Conservation (phyloP, 352 stramenopile species). For the Peronospora tabacina region DNA sequence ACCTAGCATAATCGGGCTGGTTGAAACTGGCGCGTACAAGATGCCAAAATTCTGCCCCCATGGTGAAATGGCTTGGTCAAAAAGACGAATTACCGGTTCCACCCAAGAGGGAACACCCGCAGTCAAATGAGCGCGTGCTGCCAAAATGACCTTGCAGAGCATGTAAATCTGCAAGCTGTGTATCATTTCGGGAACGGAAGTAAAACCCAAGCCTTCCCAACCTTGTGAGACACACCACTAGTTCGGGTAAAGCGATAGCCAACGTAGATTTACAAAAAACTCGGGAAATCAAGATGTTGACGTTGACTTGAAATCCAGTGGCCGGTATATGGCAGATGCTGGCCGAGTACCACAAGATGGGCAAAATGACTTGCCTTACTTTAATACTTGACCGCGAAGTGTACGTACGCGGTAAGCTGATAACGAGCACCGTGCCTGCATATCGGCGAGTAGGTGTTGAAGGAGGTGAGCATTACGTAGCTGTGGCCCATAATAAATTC, state of each 20-base stretch:
- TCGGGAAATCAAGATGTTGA: neutral
- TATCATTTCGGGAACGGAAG: neutral
- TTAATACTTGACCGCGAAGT: neutral
- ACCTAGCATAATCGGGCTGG: neutral
- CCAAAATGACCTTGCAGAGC: neutral
- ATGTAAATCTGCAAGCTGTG: neutral
- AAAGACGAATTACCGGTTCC: neutral
- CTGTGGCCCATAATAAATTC: neutral
- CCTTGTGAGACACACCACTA: no score
- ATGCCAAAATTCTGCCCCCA: neutral
- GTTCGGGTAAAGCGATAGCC: neutral
- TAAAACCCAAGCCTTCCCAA: no score
- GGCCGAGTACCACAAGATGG: neutral
- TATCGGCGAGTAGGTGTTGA: neutral
- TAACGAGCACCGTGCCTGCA: neutral
- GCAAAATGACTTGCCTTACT: neutral
- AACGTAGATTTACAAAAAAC: neutral
- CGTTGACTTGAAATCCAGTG: neutral
- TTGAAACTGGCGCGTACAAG: neutral
- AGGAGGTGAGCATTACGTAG: neutral
- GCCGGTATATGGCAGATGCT: neutral
- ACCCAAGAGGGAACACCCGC: neutral
- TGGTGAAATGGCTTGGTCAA: neutral
- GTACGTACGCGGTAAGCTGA: neutral
- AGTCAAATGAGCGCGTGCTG: neutral